Evolutionary conservation across 169 alveolate species (phyloP), one percentile per base, ranked within the genome.

Genomic region (Amoebophrya sp.): DNA sequence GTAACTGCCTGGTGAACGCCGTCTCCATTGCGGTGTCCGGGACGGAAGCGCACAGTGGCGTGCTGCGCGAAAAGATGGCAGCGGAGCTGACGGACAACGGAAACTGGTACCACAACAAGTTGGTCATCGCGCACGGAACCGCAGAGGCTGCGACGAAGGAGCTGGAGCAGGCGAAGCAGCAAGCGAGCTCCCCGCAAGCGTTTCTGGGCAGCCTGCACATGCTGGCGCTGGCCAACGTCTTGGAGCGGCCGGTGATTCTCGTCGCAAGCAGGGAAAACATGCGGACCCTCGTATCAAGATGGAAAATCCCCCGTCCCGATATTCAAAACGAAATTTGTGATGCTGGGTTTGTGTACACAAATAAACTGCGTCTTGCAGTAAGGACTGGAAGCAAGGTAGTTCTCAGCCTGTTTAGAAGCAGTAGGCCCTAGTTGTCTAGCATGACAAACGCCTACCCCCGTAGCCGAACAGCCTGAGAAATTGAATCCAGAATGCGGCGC

Each of bases 1-100:
- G 83, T 25, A 66, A 66, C 35, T 66, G 83, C 83, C 83, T 66
- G 83, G 35, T n/a, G 35, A 66, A 66, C 83, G 83, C 83, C 0
- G 83, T 66, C 35, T 66, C 83, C 29, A 2, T 66, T n/a, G 83
- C 83, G 35, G 35, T 66, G 7, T 66, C 35, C 35, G 83, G 83
- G 10, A 25, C 12, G 2, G 83, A 66, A n/a, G 83, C 29, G 32
- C 12, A 25, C 83, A 66, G 83, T 25, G 83, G 18, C 29, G 29
- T 25, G 35, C 32, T 66, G 83, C 83, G 83, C 39, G 35, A 18
- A 25, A 3, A 66, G 83, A 66, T 66, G 83, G 83, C 83, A 66
- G 35, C 12, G 29, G 83, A 66, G 35, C 29, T 66, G 32, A 25
- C 1, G 10, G 38, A 7, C 39, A 12, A 66, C 32, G 10, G 35